Conservation (phyloP, 257 asterid genomes). For the Nicotiana paniculata region DNA sequence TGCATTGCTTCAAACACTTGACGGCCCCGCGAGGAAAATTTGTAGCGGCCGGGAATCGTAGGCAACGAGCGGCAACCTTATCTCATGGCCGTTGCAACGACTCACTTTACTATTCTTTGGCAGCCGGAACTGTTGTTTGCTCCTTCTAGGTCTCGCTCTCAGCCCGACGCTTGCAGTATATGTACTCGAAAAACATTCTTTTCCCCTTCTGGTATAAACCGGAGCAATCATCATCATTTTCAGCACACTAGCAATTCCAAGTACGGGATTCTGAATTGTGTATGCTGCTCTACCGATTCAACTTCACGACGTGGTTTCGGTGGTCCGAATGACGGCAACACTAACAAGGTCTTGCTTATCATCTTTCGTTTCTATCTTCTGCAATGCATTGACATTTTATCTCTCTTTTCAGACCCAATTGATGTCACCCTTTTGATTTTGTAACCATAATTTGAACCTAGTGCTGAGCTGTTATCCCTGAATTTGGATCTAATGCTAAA, state of each 20-base stretch:
- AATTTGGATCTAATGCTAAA: neutral
- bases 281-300: neutral
- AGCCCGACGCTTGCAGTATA: neutral
- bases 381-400: neutral
- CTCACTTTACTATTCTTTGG: neutral
- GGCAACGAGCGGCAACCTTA: neutral
- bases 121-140: neutral
- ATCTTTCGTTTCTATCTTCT: neutral
- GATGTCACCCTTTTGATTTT: neutral
- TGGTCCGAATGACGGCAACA: neutral
- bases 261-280: neutral
- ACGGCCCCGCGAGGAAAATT: neutral
- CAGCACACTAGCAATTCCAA: constrained; percentile 1
- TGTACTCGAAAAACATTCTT: neutral
- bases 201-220: neutral
- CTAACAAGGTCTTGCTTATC: neutral
- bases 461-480: neutral
- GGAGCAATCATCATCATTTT: neutral
- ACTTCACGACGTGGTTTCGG: constrained; percentile 7
- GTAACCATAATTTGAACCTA: neutral
- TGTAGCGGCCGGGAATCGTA: neutral
- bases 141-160: neutral
- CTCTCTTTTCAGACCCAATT: neutral
- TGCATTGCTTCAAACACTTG: neutral
- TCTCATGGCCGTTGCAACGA: neutral